Evolutionary conservation across 2,329 filamentous ascomycete species (phyloP), one percentile per base, ranked within the genome.

Genomic region (Elsinoe fawcettii): DNA sequence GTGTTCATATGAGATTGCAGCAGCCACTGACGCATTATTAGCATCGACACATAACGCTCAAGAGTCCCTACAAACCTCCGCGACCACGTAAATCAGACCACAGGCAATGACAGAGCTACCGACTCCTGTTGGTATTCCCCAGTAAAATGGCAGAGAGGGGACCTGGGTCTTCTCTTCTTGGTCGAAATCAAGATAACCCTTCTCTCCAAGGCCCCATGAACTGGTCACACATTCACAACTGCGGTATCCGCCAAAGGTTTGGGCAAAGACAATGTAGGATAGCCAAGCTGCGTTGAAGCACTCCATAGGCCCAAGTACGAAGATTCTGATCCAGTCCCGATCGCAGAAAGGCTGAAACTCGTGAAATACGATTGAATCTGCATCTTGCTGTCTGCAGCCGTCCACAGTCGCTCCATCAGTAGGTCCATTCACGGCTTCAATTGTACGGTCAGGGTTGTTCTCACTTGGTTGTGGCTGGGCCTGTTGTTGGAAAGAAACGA

Each of bases 171-270:
- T 66, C 37, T 69, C 65, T 12, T 64, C 61, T 20, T 65, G 65
- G 36, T 65, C 65, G 39, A 72, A 68, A 49, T 76, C 72, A 30
- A 76, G 66, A 55, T 76, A 77, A 11, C 75, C 74, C n/a, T 71
- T 70, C 3, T 58, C 64, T 1, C 63, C 60, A 3, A 55, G 37
- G 0, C 62, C 69, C 70, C 73, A 75, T 4, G 58, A 65, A 18
- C 69, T 71, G 2, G 71, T 68, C 46, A 72, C 67, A 61, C 75
- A 77, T 14, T 67, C 58, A 62, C 74, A 77, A 2, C 67, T 75
- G 56, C 71, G 70, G 60, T 73, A 73, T 20, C 63, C 63, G 7
- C 75, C 74, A 12, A 72, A 69, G 0, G 73, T 74, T 56, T 76
- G 73, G 2, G 71, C 71, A 20, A 71, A 58, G n/a, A 71, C 62